These are phyloP conservation scores for Penicillium fimorum DNA, from an alignment of 495 filamentous ascomycete species.

Conservation along the genomic window DNA sequence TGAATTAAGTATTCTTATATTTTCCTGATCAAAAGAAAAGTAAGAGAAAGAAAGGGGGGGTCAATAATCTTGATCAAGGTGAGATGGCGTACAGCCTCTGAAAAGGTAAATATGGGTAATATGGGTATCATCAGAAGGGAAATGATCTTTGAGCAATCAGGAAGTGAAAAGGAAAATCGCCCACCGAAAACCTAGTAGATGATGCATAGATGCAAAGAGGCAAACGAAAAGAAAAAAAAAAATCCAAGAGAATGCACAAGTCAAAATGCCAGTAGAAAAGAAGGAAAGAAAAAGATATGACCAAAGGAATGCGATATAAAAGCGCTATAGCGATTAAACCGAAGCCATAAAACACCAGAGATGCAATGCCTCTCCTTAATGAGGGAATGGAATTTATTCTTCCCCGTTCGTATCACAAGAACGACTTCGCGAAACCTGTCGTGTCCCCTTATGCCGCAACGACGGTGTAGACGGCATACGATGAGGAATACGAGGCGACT, in stretches of 20 bases:
- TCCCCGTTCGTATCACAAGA: conserved; percentile 34
- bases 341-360: background rate
- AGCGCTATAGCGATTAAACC: background rate
- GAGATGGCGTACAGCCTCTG: conserved; percentile 7
- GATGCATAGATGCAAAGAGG: conserved; percentile 8
- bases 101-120: conserved; percentile 33
- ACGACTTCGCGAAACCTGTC: conserved; percentile 29
- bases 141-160: conserved; percentile 8
- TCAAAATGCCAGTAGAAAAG: conserved; percentile 8
- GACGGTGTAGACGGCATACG: conserved; percentile 42
- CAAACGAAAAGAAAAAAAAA: conserved; percentile 7
- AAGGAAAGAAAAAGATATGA: conserved; percentile 5
- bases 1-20: background rate
- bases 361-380: background rate
- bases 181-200: background rate
- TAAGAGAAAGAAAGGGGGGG: background rate
- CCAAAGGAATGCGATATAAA: conserved; percentile 9
- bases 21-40: background rate
- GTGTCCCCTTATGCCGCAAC: conserved; percentile 27
- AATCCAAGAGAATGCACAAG: conserved; percentile 11
- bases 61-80: conserved; percentile 4
- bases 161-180: conserved; percentile 14
- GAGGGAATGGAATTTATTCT: conserved; percentile 13
- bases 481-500: conserved; percentile 26
- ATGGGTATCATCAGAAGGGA: conserved; percentile 41